Base-by-base conservation (phyloP, 129 eudicot species). In the Pulicaria dysenterica region DNA sequence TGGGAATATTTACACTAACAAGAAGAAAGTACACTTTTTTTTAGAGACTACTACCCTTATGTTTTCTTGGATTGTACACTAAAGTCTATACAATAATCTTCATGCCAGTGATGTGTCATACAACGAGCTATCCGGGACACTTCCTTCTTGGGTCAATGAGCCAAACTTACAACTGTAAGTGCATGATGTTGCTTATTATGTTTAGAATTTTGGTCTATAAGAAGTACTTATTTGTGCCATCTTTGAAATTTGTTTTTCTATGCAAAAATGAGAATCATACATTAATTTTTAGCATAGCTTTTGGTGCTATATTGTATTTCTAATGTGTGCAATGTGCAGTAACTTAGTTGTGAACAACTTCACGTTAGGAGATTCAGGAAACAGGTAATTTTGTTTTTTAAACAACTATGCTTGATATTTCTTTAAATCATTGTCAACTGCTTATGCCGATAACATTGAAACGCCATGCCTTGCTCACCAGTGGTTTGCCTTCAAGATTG, bases 291-390 rank as follows among this genome's bases (percentile, higher is more conserved):
- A 10, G 73, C 14, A 34, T 6, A 19, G 43, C 4, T 6, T 49
- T 1, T 46, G 16, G 44, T 41, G 57, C 70, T 79, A 70, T 73
- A 43, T 40, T 2, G 7, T 40, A 19, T 72, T 51, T 48, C 24
- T 63, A 11, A 40, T 47, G 39, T 57, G 4, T 65, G 46, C 39
- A 55, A 16, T 72, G 6, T 80, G 86, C 84, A 91, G 97, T 62
- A 91, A 92, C 77, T 69, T 92, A 69, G 92, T 83, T 49, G 95
- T 79, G 76, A 93, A 93, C 83, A 89, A 93, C 84, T 83, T 93
- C 89, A 79, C 81, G 2, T 34, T 73, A 24, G 59, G 36, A 64
- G 67, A 79, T 57, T 82, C 95, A 5, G 72, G 72, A 49, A 81
- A 78, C 85, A 81, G 95, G 95, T 85, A 74, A 67, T 39, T 34